Evolutionary conservation across 441 rosid species (phyloP).

Genomic region (Corymbia calophylla): DNA sequence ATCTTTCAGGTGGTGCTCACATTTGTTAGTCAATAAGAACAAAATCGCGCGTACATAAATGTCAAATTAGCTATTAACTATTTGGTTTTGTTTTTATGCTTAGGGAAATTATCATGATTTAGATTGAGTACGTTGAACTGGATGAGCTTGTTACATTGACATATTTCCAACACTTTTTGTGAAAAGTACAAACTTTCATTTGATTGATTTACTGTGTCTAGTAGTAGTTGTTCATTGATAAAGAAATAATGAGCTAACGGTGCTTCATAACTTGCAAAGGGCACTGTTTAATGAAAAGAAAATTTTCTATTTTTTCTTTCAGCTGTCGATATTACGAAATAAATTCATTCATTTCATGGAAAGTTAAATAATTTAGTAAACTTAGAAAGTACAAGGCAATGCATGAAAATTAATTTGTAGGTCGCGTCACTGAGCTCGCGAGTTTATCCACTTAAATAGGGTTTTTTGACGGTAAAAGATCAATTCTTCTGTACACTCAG

Average conservation of each 20-base stretch:
- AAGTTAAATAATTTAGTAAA: background rate
- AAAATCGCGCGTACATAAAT: background rate
- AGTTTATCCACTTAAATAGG: too few relatives aligned
- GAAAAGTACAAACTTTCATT: background rate
- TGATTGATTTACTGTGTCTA: background rate
- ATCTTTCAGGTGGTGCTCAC: background rate
- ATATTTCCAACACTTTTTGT: background rate
- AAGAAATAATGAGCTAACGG: background rate
- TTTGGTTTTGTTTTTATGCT: background rate
- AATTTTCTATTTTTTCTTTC: background rate
- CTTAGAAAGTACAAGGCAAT: background rate
- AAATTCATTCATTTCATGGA: background rate
- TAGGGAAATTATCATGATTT: background rate
- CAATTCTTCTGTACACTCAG: too few relatives aligned
- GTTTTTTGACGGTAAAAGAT: too few relatives aligned
- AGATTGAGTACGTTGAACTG: background rate
- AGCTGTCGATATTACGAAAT: background rate
- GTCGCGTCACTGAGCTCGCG: background rate
- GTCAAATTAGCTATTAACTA: too few relatives aligned
- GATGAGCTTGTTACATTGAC: background rate
- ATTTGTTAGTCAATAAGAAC: background rate
- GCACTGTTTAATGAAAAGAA: background rate
- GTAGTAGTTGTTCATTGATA: background rate
- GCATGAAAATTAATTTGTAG: background rate
- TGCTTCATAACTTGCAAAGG: background rate